Evolutionary conservation across 2,329 filamentous ascomycete genomes (phyloP).

Genomic region (Xylaria arbuscula): DNA sequence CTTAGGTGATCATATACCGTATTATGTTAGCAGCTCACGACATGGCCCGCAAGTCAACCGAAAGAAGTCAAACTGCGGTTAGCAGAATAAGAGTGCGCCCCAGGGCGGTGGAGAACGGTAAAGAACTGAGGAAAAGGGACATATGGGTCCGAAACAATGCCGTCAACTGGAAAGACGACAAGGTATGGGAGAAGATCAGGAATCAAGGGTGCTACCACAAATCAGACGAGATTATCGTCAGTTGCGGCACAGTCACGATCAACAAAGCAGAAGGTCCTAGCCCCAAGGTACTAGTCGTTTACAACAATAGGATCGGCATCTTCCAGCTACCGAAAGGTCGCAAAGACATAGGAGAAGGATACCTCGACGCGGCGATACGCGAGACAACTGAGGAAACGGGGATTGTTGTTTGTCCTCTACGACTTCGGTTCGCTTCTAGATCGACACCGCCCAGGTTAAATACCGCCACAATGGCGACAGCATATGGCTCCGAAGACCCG

Average conservation of each 20-base stretch:
- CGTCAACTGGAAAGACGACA: constrained; percentile 47
- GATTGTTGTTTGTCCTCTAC: constrained; percentile 53
- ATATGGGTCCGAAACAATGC: constrained; percentile 40
- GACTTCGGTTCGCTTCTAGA: constrained; percentile 57
- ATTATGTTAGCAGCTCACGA: constrained; percentile 11
- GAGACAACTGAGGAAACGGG: constrained; percentile 63
- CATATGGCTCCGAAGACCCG: constrained; percentile 42
- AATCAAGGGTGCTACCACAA: constrained; percentile 52
- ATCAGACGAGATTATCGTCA: constrained; percentile 57
- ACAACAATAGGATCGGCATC: constrained; percentile 56
- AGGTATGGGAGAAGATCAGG: constrained; percentile 48
- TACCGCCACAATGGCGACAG: constrained; percentile 28
- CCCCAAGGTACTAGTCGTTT: constrained; percentile 56
- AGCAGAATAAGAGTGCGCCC: constrained; percentile 35
- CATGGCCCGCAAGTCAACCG: constrained; percentile 42
- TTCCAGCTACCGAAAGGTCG: constrained; percentile 62
- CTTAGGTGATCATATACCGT: constrained; percentile 6
- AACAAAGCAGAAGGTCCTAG: constrained; percentile 47
- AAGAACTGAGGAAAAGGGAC: constrained; percentile 40
- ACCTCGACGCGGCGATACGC: constrained; percentile 57
- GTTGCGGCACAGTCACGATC: constrained; percentile 60
- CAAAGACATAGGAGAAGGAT: constrained; percentile 59
- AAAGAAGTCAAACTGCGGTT: constrained; percentile 34
- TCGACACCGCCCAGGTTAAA: constrained; percentile 52
- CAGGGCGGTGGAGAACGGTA: constrained; percentile 40